phyloP scores from a whole-genome alignment of 176 grass and related monocot genomes.

The Coix lacrymajobi region DNA sequence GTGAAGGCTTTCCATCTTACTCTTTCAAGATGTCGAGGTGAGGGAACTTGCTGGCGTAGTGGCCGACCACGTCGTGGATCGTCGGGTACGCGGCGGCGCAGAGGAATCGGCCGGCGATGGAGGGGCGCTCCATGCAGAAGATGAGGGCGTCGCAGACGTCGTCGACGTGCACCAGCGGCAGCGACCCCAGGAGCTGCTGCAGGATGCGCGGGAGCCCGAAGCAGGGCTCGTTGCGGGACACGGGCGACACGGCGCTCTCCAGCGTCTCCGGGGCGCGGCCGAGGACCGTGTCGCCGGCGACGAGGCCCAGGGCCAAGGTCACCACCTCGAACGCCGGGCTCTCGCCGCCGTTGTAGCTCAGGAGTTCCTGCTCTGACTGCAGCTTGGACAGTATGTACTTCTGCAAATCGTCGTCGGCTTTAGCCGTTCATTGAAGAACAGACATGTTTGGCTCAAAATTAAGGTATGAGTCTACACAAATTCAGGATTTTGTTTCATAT shows the following conservation, averaged over 20 bases:
- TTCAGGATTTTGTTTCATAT: neutral
- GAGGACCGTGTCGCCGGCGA: neutral
- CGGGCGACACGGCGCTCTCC: neutral
- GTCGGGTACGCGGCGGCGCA: neutral
- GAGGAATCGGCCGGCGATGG: neutral
- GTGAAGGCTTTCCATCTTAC: neutral
- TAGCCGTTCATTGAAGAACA: neutral
- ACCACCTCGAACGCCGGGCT: neutral
- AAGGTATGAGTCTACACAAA: neutral
- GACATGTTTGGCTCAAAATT: neutral
- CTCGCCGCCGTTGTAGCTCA: neutral
- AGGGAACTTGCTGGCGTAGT: neutral
- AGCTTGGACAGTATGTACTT: neutral
- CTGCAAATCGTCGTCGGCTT: neutral
- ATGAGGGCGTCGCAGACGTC: neutral
- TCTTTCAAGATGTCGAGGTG: neutral
- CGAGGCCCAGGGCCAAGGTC: neutral
- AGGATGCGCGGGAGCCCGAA: neutral
- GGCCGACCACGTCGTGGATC: neutral
- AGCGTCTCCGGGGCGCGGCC: neutral
- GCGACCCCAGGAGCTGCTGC: neutral
- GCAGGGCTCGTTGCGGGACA: neutral
- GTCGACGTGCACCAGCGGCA: neutral
- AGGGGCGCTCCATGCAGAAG: neutral
- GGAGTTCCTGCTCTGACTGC: neutral